Percentiles rank a stretch among this genome's conserved stretches.
phyloP scores from a whole-genome alignment of 2,329 filamentous ascomycete species.

The Ceratocystis papillata region DNA sequence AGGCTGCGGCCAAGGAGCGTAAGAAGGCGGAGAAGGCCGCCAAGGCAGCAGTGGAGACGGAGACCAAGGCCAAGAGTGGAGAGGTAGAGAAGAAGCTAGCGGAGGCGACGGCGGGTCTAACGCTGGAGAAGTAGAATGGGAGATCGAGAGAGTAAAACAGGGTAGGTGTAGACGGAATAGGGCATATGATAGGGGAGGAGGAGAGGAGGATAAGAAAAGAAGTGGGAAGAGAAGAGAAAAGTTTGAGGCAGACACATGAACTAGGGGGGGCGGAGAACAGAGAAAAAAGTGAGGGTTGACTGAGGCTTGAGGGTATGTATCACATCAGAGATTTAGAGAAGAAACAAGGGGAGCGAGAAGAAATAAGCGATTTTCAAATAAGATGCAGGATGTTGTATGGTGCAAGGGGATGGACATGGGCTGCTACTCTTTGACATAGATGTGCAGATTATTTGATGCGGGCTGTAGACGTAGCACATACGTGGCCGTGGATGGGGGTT shows the following conservation, averaged over 20 bases:
- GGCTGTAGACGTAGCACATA: background rate
- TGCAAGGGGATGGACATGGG: too few relatives aligned
- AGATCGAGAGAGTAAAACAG: background rate
- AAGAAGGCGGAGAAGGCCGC: constrained; percentile 32
- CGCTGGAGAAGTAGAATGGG: constrained; percentile 25
- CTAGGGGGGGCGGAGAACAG: background rate
- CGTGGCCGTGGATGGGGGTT: background rate
- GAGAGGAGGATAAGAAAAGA: background rate
- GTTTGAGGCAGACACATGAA: too few relatives aligned
- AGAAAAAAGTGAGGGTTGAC: background rate
- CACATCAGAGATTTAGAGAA: background rate
- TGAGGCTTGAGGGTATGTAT: constrained; percentile 1
- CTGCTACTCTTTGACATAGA: too few relatives aligned
- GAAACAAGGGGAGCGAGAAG: background rate
- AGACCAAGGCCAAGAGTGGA: constrained; percentile 25
- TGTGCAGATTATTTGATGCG: background rate
- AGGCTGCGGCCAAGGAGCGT: constrained; percentile 42
- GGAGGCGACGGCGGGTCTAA: constrained; percentile 24
- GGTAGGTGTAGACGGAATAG: background rate
- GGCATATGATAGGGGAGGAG: background rate
- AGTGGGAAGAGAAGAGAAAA: too few relatives aligned
- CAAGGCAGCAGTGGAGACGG: constrained; percentile 25
- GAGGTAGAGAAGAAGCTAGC: constrained; percentile 26
- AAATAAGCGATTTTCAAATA: background rate
- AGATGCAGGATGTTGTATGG: background rate